phyloP scores from a whole-genome alignment of 2,329 filamentous ascomycete species.

The Didymella glomerata region DNA sequence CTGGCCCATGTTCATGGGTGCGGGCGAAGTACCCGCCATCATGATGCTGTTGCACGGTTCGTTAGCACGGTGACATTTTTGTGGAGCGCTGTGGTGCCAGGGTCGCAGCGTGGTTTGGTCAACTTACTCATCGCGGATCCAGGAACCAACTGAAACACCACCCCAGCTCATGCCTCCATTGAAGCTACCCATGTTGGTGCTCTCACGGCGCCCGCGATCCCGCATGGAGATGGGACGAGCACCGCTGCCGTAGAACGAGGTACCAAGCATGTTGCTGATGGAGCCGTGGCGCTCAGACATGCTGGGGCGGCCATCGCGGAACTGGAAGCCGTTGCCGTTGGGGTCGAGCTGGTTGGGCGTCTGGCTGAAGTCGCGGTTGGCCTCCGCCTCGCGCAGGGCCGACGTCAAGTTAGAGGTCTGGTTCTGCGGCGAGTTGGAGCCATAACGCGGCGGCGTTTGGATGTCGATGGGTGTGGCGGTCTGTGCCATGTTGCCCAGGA shows the following conservation, averaged over 20 bases:
- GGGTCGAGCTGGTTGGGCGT: constrained; percentile 56
- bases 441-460: constrained; percentile 61
- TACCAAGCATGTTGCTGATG: constrained; percentile 56
- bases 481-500: constrained; percentile 59
- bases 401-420: constrained; percentile 71
- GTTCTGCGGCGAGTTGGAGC: constrained; percentile 67
- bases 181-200: constrained; percentile 68
- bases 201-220: constrained; percentile 65
- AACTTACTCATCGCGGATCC: constrained; percentile 97
- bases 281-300: constrained; percentile 63
- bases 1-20: constrained; percentile 70
- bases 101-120: constrained; percentile 8
- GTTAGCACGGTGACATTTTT: constrained; percentile 33
- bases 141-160: constrained; percentile 93
- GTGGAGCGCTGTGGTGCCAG: constrained; percentile 6
- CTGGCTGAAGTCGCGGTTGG: constrained; percentile 40
- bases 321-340: constrained; percentile 40
- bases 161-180: constrained; percentile 94
- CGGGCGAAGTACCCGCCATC: constrained; percentile 96
- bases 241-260: constrained; percentile 65
- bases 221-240: constrained; percentile 69
- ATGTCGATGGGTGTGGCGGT: constrained; percentile 68
- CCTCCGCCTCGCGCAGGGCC: constrained; percentile 62
- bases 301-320: constrained; percentile 43
- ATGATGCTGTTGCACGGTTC: constrained; percentile 71